phyloP scores from a whole-genome alignment of 2,329 filamentous ascomycete species.

The Calycina herbarum region DNA sequence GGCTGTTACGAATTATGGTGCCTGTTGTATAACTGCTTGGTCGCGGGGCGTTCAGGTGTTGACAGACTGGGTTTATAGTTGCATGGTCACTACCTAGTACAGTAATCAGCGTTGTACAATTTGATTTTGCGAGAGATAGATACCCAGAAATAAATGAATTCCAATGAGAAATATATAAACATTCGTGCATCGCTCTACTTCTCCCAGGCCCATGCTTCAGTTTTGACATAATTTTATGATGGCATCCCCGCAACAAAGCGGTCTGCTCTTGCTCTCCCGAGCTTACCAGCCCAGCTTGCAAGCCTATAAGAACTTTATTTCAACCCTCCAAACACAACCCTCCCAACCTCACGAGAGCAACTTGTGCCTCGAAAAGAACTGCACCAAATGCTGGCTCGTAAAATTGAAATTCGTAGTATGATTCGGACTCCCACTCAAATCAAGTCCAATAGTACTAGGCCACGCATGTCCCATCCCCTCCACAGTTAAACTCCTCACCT shows the following conservation, averaged over 20 bases:
- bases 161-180: not conserved
- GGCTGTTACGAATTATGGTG: not conserved
- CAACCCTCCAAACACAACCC: too few species aligned
- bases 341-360: not conserved
- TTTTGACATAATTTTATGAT: too few species aligned
- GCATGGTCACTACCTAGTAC: conserved; percentile 9
- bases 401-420: conserved; percentile 18
- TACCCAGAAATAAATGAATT: not conserved
- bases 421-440: conserved; percentile 14
- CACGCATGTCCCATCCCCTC: conserved; percentile 21
- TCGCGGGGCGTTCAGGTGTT: not conserved
- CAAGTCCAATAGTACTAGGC: conserved; percentile 13
- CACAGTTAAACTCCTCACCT: conserved; percentile 15
- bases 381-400: conserved; percentile 15
- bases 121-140: not conserved
- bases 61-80: not conserved
- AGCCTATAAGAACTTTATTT: too few species aligned
- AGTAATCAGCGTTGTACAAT: not conserved
- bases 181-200: not conserved
- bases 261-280: too few species aligned
- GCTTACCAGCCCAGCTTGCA: too few species aligned
- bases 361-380: conserved; percentile 15
- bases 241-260: too few species aligned
- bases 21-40: not conserved
- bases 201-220: not conserved